phyloP scores from a whole-genome alignment of 164 flowering plant genomes.

The Platanus orientalis region DNA sequence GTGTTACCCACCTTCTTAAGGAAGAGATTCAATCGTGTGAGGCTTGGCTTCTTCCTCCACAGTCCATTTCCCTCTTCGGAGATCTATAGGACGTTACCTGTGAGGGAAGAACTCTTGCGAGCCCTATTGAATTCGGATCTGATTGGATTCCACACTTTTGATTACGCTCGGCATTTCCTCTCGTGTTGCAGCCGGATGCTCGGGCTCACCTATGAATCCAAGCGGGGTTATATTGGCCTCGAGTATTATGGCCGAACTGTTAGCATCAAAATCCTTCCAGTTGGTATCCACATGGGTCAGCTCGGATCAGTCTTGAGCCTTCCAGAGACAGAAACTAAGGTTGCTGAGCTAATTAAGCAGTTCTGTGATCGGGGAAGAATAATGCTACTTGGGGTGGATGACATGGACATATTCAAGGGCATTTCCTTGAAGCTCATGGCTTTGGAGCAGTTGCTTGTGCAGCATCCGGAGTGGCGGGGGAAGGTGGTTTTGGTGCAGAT shows the following conservation, averaged over 20 bases:
- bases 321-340: constrained; percentile 58
- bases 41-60: constrained; percentile 70
- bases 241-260: constrained; percentile 77
- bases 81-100: constrained; percentile 63
- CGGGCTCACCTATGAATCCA: constrained; percentile 66
- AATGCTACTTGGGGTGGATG: constrained; percentile 73
- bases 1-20: constrained; percentile 72
- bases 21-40: constrained; percentile 63
- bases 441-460: constrained; percentile 63
- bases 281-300: constrained; percentile 75
- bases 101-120: constrained; percentile 61
- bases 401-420: constrained; percentile 80
- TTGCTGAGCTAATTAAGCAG: constrained; percentile 45
- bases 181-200: constrained; percentile 74
- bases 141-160: constrained; percentile 74
- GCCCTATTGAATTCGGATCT: constrained; percentile 65
- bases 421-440: constrained; percentile 70
- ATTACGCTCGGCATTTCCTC: constrained; percentile 70
- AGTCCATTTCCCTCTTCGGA: constrained; percentile 71
- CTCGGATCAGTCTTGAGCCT: constrained; percentile 50
- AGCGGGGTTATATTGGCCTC: constrained; percentile 66
- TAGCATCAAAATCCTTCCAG: constrained; percentile 69
- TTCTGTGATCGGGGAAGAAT: constrained; percentile 35
- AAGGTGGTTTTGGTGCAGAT: constrained; percentile 75
- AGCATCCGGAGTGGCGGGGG: constrained; percentile 65